phyloP scores from a whole-genome alignment of 306 rosid species.

The Quercus ilex region DNA sequence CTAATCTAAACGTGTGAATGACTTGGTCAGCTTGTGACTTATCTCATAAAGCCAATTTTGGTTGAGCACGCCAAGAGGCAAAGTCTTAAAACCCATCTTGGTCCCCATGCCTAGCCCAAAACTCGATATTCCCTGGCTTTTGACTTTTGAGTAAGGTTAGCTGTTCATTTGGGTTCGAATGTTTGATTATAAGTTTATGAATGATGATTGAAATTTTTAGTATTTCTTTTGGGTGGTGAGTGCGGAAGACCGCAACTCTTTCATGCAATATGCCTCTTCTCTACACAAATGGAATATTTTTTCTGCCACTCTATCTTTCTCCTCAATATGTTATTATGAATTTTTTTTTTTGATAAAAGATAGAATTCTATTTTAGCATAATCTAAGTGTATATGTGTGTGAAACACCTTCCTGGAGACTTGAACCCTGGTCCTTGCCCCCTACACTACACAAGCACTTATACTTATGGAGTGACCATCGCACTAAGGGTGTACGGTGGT shows the following conservation, averaged over 20 bases:
- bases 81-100: not conserved
- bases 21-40: slow-evolving; percentile 26
- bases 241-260: slow-evolving; percentile 10
- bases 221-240: not conserved
- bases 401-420: no score
- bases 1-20: not conserved
- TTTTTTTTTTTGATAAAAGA: no score
- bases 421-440: no score
- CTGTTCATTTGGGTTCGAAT: not conserved
- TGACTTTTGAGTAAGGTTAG: not conserved
- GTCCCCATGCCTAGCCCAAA: not conserved
- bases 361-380: no score
- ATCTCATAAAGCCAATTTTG: not conserved
- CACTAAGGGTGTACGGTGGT: no score
- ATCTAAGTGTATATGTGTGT: no score
- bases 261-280: slow-evolving; percentile 21
- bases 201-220: not conserved
- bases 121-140: not conserved
- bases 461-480: no score
- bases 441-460: no score
- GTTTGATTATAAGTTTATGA: not conserved
- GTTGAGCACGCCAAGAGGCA: slow-evolving; percentile 17
- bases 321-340: not conserved
- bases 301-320: not conserved
- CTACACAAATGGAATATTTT: not conserved